Conservation (phyloP, 2,329 filamentous ascomycete species). For the Colletotrichum sp. region DNA sequence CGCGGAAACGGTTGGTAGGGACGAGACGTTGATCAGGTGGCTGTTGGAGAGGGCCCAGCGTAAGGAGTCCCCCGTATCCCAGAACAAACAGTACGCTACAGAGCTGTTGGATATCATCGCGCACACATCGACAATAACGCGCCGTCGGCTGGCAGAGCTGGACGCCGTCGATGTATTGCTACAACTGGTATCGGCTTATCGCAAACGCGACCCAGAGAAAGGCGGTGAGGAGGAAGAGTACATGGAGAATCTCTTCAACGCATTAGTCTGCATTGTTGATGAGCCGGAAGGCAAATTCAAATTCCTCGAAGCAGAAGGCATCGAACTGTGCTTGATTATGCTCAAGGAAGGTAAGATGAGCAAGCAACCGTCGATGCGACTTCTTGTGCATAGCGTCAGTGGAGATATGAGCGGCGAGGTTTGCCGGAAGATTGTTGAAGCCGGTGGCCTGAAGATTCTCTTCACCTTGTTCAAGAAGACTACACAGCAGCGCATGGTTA, state of each 20-base stretch:
- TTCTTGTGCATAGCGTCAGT: constrained; percentile 82
- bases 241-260: constrained; percentile 92
- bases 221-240: constrained; percentile 93
- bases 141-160: constrained; percentile 64
- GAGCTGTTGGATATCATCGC: constrained; percentile 90
- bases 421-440: constrained; percentile 80
- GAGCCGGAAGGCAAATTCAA: constrained; percentile 76
- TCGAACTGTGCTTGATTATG: constrained; percentile 92
- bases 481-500: constrained; percentile 20
- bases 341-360: constrained; percentile 86
- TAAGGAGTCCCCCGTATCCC: constrained; percentile 71
- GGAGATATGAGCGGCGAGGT: constrained; percentile 57
- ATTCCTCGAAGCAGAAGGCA: constrained; percentile 88
- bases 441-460: constrained; percentile 80
- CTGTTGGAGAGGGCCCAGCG: constrained; percentile 75
- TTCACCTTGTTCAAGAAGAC: constrained; percentile 92
- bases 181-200: constrained; percentile 83
- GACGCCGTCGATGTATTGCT: constrained; percentile 82
- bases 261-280: constrained; percentile 80
- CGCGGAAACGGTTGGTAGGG: constrained; percentile 73
- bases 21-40: constrained; percentile 76
- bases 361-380: constrained; percentile 76
- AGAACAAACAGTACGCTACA: constrained; percentile 95
- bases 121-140: constrained; percentile 73
- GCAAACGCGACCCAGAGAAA: constrained; percentile 83